phyloP scores from a whole-genome alignment of 805 yeast genomes.

The Yamadazyma tumulicola region DNA sequence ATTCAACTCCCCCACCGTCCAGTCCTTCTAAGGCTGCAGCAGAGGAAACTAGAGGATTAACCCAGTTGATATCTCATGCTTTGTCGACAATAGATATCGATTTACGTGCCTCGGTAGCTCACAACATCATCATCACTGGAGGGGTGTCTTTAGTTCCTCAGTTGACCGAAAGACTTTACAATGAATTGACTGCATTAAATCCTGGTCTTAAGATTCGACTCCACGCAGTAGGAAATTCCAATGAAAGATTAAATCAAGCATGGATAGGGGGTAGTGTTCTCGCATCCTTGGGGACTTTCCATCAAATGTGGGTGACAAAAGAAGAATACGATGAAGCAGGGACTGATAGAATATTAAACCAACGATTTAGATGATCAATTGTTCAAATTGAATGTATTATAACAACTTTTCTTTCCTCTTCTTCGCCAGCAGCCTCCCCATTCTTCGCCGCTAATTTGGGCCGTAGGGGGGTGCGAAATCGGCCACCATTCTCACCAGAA shows the following conservation, averaged over 20 bases:
- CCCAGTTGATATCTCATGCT: conserved; percentile 57
- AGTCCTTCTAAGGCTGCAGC: not conserved
- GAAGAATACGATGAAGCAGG: conserved; percentile 89
- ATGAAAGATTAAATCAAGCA: conserved; percentile 74
- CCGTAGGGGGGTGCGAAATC: too few species aligned
- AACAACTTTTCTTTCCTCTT: too few species aligned
- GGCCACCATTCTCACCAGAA: too few species aligned
- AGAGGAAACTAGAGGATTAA: conserved; percentile 43
- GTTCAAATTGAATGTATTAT: too few species aligned
- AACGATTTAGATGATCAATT: conserved; percentile 87
- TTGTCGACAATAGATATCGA: conserved; percentile 69
- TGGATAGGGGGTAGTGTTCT: conserved; percentile 94
- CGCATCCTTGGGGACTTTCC: conserved; percentile 88
- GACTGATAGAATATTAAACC: conserved; percentile 70
- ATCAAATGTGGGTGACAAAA: conserved; percentile 89
- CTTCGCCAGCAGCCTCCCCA: too few species aligned
- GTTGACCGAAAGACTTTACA: conserved; percentile 68
- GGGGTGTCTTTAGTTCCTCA: conserved; percentile 80
- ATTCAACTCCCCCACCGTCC: conserved; percentile 25
- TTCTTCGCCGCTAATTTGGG: too few species aligned
- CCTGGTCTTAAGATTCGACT: conserved; percentile 86
- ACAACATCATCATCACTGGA: conserved; percentile 85
- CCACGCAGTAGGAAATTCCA: conserved; percentile 73
- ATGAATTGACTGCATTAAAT: conserved; percentile 63
- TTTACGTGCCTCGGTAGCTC: conserved; percentile 79